Conservation (phyloP, 306 rosid genomes). For the Arachis stenosperma region DNA sequence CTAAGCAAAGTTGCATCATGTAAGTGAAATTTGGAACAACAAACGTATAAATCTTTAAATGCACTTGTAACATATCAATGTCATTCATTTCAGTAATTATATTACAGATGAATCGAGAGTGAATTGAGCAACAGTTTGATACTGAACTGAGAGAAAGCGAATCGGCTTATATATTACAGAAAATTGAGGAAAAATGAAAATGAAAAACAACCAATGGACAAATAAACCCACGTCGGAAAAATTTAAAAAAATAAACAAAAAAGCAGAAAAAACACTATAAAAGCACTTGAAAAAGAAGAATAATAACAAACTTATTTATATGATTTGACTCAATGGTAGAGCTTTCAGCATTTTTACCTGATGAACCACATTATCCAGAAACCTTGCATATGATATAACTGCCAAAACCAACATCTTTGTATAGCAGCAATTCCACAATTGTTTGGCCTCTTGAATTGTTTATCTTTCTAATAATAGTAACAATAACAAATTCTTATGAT, state of each 20-base stretch:
- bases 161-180: conserved; percentile 34
- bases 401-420: no score
- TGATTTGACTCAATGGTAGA: conserved; percentile 34
- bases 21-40: conserved; percentile 33
- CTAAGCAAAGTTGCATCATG: neutral
- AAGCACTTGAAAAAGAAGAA: conserved; percentile 29
- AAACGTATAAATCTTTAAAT: conserved; percentile 2
- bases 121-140: neutral
- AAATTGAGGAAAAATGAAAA: conserved; percentile 10
- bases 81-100: conserved; percentile 10
- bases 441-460: no score
- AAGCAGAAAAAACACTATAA: conserved; percentile 31
- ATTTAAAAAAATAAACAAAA: conserved; percentile 1
- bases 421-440: no score
- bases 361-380: no score
- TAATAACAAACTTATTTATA: conserved; percentile 44
- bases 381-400: no score
- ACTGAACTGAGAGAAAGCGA: conserved; percentile 8
- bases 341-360: neutral
- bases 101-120: conserved; percentile 17
- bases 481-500: neutral
- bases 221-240: conserved; percentile 11
- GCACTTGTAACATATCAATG: conserved; percentile 25
- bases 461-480: conserved; percentile 4
- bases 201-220: conserved; percentile 25